Evolutionary conservation across 2,329 filamentous ascomycete species (phyloP).

Genomic region (Ceratocystis colombiana): DNA sequence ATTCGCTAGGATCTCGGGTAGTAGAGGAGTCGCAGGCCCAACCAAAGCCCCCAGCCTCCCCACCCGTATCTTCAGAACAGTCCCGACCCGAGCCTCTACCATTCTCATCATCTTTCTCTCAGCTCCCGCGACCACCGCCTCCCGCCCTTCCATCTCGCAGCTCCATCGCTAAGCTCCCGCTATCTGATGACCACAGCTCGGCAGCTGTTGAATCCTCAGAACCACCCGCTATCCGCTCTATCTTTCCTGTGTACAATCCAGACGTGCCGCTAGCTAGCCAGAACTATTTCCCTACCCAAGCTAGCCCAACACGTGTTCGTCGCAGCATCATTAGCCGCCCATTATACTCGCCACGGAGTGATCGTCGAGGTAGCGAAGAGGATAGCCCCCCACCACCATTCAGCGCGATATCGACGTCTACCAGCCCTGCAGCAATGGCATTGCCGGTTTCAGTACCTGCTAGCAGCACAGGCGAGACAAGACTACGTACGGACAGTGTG

Average conservation of each 20-base stretch:
- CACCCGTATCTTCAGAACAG: not conserved
- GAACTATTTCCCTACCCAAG: constrained; percentile 58
- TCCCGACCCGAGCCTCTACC: constrained; percentile 18
- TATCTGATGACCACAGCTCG: constrained; percentile 30
- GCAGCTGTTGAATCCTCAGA: constrained; percentile 28
- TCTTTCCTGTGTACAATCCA: constrained; percentile 67
- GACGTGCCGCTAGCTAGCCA: constrained; percentile 56
- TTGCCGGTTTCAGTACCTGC: no score
- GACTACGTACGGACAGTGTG: no score
- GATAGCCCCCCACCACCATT: constrained; percentile 23
- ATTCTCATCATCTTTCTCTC: constrained; percentile 16
- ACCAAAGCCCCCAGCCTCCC: not conserved
- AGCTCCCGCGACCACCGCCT: constrained; percentile 11
- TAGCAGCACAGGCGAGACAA: no score
- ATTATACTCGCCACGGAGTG: constrained; percentile 42
- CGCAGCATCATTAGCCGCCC: constrained; percentile 55
- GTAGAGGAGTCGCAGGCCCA: not conserved
- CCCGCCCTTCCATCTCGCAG: constrained; percentile 35
- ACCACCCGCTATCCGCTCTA: constrained; percentile 50
- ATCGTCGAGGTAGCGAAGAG: constrained; percentile 28
- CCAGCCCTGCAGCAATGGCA: not conserved
- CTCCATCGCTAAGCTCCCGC: constrained; percentile 48
- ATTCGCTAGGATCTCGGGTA: constrained; percentile 7
- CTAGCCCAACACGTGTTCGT: constrained; percentile 54
- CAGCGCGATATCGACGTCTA: not conserved